Evolutionary conservation across 1,284 basidiomycete genomes (phyloP), one percentile per base, ranked within the genome.

Genomic region (Singerocomus inundabilis): DNA sequence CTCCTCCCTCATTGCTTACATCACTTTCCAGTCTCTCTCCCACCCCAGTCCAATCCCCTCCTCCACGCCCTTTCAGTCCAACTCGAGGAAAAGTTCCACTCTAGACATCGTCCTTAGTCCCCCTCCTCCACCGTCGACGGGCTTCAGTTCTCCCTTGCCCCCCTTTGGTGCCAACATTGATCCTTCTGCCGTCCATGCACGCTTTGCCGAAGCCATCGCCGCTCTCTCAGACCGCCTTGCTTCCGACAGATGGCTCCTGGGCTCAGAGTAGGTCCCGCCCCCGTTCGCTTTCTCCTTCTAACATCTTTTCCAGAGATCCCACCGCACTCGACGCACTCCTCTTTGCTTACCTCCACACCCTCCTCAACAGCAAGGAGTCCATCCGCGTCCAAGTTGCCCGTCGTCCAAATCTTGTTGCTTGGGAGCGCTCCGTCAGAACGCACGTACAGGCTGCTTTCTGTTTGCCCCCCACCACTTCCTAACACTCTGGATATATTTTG

Each of bases 281-380:
- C 16, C n/a, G 6, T 41, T 43, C 43, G 16, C 46, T 12, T 34
- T 10, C 16, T 34, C 42, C 28, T 42, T 1, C 49, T 57, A 43
- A 48, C 58, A 36, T n/a, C 35, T 48, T 21, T 44, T 32, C 38
- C 43, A 57, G 88, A 39, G 71, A 73, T 26, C 85, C 89, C 13
- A 91, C 88, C 4, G 78, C 84, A 1, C 77, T 91, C 11, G 88
- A 91, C 62, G 88, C 88, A 2, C 79, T 90, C 37, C 72, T 79
- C 9, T 91, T 91, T 61, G 88, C 89, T 1, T 91, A 91, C 57
- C 71, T 91, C 9, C 82, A 89, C 64, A 74, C 72, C 50, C 75
- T 89, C 16, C 70, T 88, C 6, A 70, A 79, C 40, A 74, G 76
- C 15, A 68, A 71, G 39, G 79, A 82, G 44, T 59, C 58, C 26